Conservation (phyloP, 257 asterid genomes). For the Solanum chiquidenum region DNA sequence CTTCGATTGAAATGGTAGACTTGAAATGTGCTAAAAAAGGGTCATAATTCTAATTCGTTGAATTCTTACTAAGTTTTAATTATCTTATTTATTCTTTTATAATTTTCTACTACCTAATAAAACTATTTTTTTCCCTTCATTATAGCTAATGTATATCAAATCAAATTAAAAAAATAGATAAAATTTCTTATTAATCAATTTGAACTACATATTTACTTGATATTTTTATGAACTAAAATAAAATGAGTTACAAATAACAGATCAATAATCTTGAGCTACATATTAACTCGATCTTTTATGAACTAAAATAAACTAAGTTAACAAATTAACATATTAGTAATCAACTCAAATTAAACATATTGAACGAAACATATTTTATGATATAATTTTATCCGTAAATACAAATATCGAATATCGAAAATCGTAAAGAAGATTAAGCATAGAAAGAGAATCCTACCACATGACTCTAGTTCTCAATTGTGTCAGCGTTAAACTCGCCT, state of each 20-base stretch:
- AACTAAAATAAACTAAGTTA: not conserved
- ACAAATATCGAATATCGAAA: not conserved
- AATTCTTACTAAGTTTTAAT: not conserved
- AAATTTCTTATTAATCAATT: not conserved
- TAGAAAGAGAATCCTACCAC: not conserved
- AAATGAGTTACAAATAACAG: too few relatives aligned
- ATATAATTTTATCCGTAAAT: not conserved
- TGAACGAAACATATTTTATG: rapidly evolving
- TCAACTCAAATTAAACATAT: not conserved
- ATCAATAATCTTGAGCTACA: too few relatives aligned
- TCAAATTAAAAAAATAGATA: not conserved
- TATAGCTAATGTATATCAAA: not conserved
- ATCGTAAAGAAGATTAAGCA: too few relatives aligned
- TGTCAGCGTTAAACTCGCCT: slow-evolving; percentile 29
- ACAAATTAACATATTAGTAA: not conserved
- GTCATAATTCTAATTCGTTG: not conserved
- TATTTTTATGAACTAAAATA: too few relatives aligned
- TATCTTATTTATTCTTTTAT: not conserved
- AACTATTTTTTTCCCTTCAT: not conserved
- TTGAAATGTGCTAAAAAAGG: not conserved
- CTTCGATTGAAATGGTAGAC: not conserved
- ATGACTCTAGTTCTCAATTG: not conserved
- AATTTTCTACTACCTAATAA: not conserved
- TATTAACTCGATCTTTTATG: not conserved
- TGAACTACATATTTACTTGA: not conserved